phyloP scores from a whole-genome alignment of 2,329 filamentous ascomycete genomes.

The Clarireedia paspali region DNA sequence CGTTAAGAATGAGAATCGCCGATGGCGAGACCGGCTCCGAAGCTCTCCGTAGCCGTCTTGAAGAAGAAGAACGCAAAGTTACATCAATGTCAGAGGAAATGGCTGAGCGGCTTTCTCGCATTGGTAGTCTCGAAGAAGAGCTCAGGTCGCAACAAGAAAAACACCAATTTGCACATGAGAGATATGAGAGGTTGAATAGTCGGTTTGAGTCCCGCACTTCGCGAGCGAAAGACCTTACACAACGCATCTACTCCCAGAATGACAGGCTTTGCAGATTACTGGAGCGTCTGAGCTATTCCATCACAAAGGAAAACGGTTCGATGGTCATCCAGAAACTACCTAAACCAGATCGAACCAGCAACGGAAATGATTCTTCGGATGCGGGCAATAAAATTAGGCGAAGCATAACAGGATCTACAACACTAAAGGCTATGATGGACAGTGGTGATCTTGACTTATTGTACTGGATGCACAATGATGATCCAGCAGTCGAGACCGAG shows the following conservation, averaged over 20 bases:
- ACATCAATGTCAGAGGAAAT: slow-evolving; percentile 61
- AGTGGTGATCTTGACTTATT: slow-evolving; percentile 64
- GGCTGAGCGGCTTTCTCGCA: slow-evolving; percentile 66
- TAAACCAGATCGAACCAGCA: slow-evolving; percentile 52
- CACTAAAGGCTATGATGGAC: slow-evolving; percentile 48
- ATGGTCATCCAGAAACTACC: slow-evolving; percentile 70
- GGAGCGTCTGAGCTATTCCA: slow-evolving; percentile 77
- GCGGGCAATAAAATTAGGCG: slow-evolving; percentile 44
- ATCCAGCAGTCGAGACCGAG: slow-evolving; percentile 57
- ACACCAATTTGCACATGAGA: slow-evolving; percentile 45
- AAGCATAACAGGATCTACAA: slow-evolving; percentile 42
- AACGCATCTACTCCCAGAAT: slow-evolving; percentile 74
- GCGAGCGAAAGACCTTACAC: slow-evolving; percentile 75
- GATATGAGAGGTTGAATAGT: slow-evolving; percentile 41
- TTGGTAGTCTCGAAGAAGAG: slow-evolving; percentile 70
- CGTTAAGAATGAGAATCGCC: slow-evolving; percentile 63
- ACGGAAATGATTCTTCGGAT: slow-evolving; percentile 51
- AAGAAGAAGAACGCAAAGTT: slow-evolving; percentile 67
- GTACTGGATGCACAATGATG: slow-evolving; percentile 71
- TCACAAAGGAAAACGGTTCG: slow-evolving; percentile 63
- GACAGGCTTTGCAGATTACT: slow-evolving; percentile 76
- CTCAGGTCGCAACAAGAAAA: slow-evolving; percentile 61
- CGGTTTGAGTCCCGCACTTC: slow-evolving; percentile 63
- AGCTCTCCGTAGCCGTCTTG: slow-evolving; percentile 63
- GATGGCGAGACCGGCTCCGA: slow-evolving; percentile 82